phyloP scores from a whole-genome alignment of 1,284 basidiomycete species.

The Psilocybe mexicana region DNA sequence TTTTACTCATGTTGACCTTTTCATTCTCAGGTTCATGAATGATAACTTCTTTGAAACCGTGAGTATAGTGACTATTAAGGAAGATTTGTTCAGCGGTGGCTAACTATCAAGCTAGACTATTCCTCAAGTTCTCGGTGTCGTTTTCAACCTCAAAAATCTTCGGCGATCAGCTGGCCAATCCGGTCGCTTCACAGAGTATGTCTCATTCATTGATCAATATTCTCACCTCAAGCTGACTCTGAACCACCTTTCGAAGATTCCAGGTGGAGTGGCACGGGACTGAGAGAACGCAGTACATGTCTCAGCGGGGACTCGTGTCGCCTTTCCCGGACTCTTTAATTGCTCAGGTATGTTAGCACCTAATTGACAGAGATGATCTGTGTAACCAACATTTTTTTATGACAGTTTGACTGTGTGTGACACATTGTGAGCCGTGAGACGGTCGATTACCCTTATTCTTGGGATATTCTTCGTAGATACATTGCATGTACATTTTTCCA shows the following conservation, averaged over 20 bases:
- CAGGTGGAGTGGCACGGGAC: slow-evolving; percentile 34
- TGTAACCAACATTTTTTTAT: not conserved
- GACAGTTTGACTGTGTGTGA: not conserved
- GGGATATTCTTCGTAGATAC: too few species aligned
- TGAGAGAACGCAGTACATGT: slow-evolving; percentile 34
- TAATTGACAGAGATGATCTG: not conserved
- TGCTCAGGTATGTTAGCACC: slow-evolving; percentile 30
- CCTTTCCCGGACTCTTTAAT: slow-evolving; percentile 43
- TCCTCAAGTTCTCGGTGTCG: slow-evolving; percentile 45
- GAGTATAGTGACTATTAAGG: slow-evolving; percentile 10
- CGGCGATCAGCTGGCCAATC: slow-evolving; percentile 44
- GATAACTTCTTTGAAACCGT: slow-evolving; percentile 46
- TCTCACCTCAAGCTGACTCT: not conserved
- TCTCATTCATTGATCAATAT: not conserved
- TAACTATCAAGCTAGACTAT: slow-evolving; percentile 31
- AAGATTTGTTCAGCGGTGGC: too few species aligned
- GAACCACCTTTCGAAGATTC: slow-evolving; percentile 28
- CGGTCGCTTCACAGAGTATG: slow-evolving; percentile 43
- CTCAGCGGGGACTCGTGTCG: slow-evolving; percentile 32
- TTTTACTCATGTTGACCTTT: not conserved
- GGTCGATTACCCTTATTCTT: not conserved
- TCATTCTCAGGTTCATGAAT: slow-evolving; percentile 38
- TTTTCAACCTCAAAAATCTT: slow-evolving; percentile 51
- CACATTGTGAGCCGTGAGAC: not conserved
- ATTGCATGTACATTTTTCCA: not conserved